These are phyloP conservation scores for Zygosaccharomyces sapae DNA, from an alignment of 1,139 yeast species.

Conservation along the genomic window DNA sequence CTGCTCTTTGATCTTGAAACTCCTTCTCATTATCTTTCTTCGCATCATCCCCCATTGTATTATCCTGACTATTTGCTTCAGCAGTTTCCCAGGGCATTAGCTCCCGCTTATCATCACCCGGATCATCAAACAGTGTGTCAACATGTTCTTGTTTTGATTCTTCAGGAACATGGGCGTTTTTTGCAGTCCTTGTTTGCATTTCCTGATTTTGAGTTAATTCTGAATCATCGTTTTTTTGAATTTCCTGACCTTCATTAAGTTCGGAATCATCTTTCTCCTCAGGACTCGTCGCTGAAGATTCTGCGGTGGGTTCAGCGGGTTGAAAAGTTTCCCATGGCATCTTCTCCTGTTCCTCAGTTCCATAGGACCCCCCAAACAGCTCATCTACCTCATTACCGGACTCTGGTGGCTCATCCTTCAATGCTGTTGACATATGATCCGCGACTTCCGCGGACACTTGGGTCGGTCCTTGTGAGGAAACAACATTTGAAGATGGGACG, in stretches of 20 bases:
- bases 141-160: not conserved
- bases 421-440: not conserved
- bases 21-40: not conserved
- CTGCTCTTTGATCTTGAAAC: not conserved
- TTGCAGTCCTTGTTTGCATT: no score
- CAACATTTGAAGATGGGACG: no score
- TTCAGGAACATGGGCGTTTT: not conserved
- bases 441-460: not conserved
- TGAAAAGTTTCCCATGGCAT: slow-evolving; percentile 17
- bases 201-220: no score
- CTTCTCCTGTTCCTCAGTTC: slow-evolving; percentile 7
- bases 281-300: slow-evolving; percentile 1
- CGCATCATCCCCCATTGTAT: not conserved
- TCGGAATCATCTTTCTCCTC: not conserved
- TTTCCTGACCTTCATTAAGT: not conserved
- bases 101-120: slow-evolving; percentile 3
- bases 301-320: not conserved
- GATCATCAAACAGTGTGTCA: not conserved
- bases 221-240: not conserved
- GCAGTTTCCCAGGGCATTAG: slow-evolving; percentile 10
- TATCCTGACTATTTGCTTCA: not conserved
- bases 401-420: not conserved
- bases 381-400: slow-evolving; percentile 14
- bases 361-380: slow-evolving; percentile 15
- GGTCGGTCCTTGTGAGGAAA: not conserved